Conservation (phyloP, 2,329 filamentous ascomycete genomes). For the Albifimbria verrucaria region DNA sequence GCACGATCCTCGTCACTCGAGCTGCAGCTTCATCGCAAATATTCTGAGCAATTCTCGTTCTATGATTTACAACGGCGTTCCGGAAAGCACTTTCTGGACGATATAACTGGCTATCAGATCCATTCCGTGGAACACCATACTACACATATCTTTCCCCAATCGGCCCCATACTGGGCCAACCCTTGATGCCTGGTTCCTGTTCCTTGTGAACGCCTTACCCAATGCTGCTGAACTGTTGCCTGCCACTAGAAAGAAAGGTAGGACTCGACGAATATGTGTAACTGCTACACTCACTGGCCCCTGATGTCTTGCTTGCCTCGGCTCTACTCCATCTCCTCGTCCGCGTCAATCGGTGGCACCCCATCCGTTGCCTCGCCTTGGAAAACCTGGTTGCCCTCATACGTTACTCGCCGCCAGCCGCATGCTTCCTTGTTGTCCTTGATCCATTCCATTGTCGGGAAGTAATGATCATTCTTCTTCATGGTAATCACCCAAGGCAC, state of each 20-base stretch:
- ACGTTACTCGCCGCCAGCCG: constrained; percentile 62
- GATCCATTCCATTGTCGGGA: constrained; percentile 68
- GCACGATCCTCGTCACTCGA: too few relatives aligned
- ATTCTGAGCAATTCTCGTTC: too few relatives aligned
- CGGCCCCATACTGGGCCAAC: too few relatives aligned
- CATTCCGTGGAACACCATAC: neutral
- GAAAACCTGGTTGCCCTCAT: constrained; percentile 52
- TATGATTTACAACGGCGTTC: too few relatives aligned
- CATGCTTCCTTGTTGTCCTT: constrained; percentile 57
- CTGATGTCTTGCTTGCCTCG: neutral
- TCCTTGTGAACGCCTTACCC: neutral
- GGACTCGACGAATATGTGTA: too few relatives aligned
- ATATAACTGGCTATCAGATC: neutral
- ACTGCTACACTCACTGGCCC: neutral
- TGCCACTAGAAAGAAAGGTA: neutral
- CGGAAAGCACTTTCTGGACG: too few relatives aligned
- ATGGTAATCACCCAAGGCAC: constrained; percentile 99
- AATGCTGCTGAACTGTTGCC: neutral
- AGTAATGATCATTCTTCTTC: constrained; percentile 99
- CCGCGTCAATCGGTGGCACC: constrained; percentile 36
- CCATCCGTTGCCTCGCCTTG: constrained; percentile 53
- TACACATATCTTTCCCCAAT: neutral
- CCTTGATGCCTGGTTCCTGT: too few relatives aligned
- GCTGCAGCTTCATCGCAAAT: too few relatives aligned
- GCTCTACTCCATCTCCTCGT: constrained; percentile 40